A percentile compares a stretch with the other conserved stretches of the same genome.
phyloP scores from a whole-genome alignment of 192 early-diverging fungal species.

The Backusella tuberculispora region DNA sequence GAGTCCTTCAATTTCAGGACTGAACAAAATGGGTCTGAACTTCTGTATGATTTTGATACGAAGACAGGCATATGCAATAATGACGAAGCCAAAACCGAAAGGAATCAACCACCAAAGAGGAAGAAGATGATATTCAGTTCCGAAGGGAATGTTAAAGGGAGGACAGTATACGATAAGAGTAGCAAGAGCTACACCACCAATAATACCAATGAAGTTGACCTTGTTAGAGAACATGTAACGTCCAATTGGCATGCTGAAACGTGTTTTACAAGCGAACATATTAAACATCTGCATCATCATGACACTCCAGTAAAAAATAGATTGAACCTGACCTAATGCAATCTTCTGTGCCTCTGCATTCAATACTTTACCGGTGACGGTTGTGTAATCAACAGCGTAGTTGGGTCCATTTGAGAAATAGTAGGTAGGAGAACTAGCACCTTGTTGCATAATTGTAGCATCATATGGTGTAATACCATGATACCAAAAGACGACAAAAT shows the following conservation, averaged over 20 bases:
- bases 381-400: constrained; percentile 49
- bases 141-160: constrained; percentile 77
- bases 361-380: constrained; percentile 37
- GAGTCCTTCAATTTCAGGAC: constrained; percentile 81
- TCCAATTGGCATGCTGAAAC: constrained; percentile 69
- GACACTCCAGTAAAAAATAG: constrained; percentile 74
- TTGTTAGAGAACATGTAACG: constrained; percentile 82
- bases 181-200: constrained; percentile 67
- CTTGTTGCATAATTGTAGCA: constrained; percentile 61
- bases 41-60: constrained; percentile 66
- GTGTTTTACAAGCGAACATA: constrained; percentile 89
- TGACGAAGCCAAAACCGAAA: constrained; percentile 78
- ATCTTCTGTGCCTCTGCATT: constrained; percentile 62
- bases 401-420: constrained; percentile 53
- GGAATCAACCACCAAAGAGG: constrained; percentile 84
- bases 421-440: constrained; percentile 37
- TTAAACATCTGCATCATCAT: constrained; percentile 94
- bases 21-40: constrained; percentile 66
- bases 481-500: constrained; percentile 80
- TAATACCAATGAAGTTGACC: constrained; percentile 70
- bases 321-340: constrained; percentile 79
- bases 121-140: constrained; percentile 62
- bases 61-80: constrained; percentile 74
- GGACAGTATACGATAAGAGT: constrained; percentile 85
- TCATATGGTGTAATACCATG: constrained; percentile 66